Base-by-base conservation (phyloP, 495 filamentous ascomycete species). In the Penicillium ochrochloron region DNA sequence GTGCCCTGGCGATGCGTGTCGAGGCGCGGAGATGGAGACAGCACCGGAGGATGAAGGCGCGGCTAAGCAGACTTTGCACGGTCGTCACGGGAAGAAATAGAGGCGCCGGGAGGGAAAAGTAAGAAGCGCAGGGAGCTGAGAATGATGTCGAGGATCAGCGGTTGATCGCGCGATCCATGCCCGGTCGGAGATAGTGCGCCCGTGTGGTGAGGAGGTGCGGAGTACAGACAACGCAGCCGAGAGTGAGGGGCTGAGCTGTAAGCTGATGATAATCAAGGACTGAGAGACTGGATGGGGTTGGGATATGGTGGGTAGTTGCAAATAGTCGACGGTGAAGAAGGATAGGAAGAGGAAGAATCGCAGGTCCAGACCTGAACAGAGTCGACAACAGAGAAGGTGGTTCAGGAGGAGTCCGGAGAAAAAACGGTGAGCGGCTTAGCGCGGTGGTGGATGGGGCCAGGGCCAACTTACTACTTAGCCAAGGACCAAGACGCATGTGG, bases 371-470 rank as follows among this genome's bases (percentile, higher is more conserved):
- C 52, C 29, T 63, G 60, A 60, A 60, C 59, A 44, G 33, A 35
- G 46, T 29, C 39, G 42, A 61, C 5, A 42, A 31, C 35, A 56
- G 59, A 56, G 59, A 66, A 65, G 73, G 65, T 56, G 63, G 63
- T 66, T 66, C 66, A 64, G 44, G 61, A 70, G 61, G 61, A 62
- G 51, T 12, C 27, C 34, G 50, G 52, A 58, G 57, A 55, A 67
- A 68, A 68, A 68, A 68, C 66, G 66, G 66, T 66, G 70, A 67
- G 67, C 60, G 61, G 41, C 25, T 67, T 70, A 70, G 67, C 65
- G 70, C 61, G 65, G 37, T 39, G 53, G 34, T 56, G 53, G 33
- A 71, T 71, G 59, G 60, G 66, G 66, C 63, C 23, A 27, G 63
- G 52, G 65, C 64, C 61, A 69, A 68, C 25, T 27, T 27, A 27